phyloP scores from a whole-genome alignment of 345 rosid species.

The Arabidopsis suecica region DNA sequence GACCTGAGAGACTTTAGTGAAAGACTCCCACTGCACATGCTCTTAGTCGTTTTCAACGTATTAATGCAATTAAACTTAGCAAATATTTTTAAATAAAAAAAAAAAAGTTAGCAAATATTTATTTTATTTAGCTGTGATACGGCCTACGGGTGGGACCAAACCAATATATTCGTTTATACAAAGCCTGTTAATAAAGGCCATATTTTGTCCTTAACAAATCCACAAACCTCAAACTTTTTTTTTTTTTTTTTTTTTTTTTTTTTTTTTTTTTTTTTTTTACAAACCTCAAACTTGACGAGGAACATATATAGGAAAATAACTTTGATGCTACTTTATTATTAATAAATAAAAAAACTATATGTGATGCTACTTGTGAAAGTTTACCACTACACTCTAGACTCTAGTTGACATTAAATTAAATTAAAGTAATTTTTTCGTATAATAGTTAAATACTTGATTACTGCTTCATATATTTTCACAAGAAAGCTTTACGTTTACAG shows the following conservation, averaged over 20 bases:
- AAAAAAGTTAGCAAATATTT: background rate
- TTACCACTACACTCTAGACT: background rate
- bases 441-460: background rate
- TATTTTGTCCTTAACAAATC: conserved; percentile 15
- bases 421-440: background rate
- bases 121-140: background rate
- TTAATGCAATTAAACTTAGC: conserved; percentile 25
- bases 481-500: background rate
- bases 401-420: background rate
- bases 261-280: too few relatives aligned
- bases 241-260: too few relatives aligned
- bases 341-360: too few relatives aligned
- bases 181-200: conserved; percentile 11
- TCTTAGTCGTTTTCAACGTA: conserved; percentile 19
- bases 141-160: conserved; percentile 10
- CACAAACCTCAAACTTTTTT: conserved; percentile 32
- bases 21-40: too few relatives aligned
- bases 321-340: background rate
- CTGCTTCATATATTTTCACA: background rate
- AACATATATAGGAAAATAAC: conserved; percentile 7
- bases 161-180: conserved; percentile 28
- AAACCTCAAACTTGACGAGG: conserved; percentile 31
- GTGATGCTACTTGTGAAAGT: conserved; percentile 1
- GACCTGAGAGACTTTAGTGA: too few relatives aligned
- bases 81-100: background rate